Base-by-base conservation (phyloP, 441 rosid genomes). In the Omphalea diandra region DNA sequence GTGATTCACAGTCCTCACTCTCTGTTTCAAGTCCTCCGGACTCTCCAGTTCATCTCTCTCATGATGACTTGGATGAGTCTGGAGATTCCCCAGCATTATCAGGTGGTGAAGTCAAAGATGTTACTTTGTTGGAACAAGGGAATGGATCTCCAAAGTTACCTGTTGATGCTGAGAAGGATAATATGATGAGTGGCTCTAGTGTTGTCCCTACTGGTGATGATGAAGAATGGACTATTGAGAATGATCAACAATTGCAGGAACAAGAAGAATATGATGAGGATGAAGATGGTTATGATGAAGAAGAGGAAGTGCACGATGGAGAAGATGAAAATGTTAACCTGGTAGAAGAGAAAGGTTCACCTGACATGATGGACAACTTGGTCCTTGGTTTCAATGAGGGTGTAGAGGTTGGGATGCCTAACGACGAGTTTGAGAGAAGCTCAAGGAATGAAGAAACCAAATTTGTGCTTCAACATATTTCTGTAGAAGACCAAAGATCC, bases 181-280 rank as follows among this genome's bases (percentile, higher is more conserved):
- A 84, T 82, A 64, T 78, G 82, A 71, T 76, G 76, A 64, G 73
- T 77, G 81, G 84, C 61, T 69, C 91, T 32, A 74, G 84, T 77
- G 79, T 87, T 52, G 71, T 82, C 29, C 88, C 89, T 67, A 80
- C 83, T 32, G 84, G 86, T 67, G 98, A 93, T 44, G 97, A 93
- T 73, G 96, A 87, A 75, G 98, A 95, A 72, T 95, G 99, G 99
- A 70, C 86, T 59, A 60, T 79, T 83, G 93, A 86, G 70, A 83
- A 83, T 74, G 84, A 83, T 68, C 90, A 84, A 58, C 83, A 72
- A 47, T 63, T 89, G 78, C 97, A 83, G 81, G 96, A 90, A 82
- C 99, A 88, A 82, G 98, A 89, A 83, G 98, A 88, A 82, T 95
- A 93, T 71, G 95, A 93, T 58, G 98, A 90, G 81, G 96, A 88